These are phyloP conservation scores for Plenodomus biglobosus DNA, from an alignment of 2,329 filamentous ascomycete species.

Conservation along the genomic window DNA sequence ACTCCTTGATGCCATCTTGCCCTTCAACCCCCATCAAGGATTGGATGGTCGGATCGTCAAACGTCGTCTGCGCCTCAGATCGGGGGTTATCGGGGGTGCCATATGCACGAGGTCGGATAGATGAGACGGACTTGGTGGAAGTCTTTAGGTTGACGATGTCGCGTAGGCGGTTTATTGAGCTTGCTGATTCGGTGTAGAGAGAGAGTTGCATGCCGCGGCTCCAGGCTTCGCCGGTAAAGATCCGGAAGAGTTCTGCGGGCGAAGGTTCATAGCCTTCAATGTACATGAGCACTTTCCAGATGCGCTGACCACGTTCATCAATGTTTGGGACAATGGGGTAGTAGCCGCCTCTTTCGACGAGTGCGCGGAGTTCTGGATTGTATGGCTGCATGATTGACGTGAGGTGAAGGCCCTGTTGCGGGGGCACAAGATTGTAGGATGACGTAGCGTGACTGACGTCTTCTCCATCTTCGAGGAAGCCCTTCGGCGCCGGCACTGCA, in stretches of 20 bases:
- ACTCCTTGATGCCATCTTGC: conserved; percentile 10
- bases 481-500: conserved; percentile 48
- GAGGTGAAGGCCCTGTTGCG: conserved; percentile 23
- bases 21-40: conserved; percentile 16
- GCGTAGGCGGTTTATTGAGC: conserved; percentile 29
- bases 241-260: conserved; percentile 29
- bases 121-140: conserved; percentile 19
- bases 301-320: conserved; percentile 13
- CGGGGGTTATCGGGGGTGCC: conserved; percentile 4
- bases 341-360: conserved; percentile 39
- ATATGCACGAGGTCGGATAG: conserved; percentile 24
- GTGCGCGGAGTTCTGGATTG: conserved; percentile 46
- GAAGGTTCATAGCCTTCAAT: conserved; percentile 42
- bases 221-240: conserved; percentile 34
- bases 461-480: conserved; percentile 51
- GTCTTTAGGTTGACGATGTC: conserved; percentile 32
- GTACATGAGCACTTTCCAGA: conserved; percentile 38
- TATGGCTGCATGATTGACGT: conserved; percentile 40
- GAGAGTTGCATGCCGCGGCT: conserved; percentile 37
- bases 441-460: conserved; percentile 48
- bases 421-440: conserved; percentile 53
- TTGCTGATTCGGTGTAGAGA: conserved; percentile 19
- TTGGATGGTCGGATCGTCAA: conserved; percentile 19
- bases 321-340: conserved; percentile 29
- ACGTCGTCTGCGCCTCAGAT: conserved; percentile 1